Evolutionary conservation across 768 basidiomycete species (phyloP).

Genomic region (Kwoniella sp.): DNA sequence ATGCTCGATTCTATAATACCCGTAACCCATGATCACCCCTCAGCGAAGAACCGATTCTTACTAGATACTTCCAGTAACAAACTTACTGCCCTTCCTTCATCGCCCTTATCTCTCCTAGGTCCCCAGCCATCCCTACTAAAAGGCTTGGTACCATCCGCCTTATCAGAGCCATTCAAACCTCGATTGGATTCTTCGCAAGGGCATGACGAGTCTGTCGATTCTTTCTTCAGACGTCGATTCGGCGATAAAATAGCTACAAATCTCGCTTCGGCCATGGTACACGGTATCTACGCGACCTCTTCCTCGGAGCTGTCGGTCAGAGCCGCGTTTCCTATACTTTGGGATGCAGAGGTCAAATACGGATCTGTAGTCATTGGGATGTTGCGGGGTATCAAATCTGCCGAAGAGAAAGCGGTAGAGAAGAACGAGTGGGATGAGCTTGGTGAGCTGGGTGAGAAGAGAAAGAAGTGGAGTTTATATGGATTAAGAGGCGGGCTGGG

Average conservation of each 20-base stretch:
- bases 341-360: slow-evolving; percentile 67
- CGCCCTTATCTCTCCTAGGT: slow-evolving; percentile 56
- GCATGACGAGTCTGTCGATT: slow-evolving; percentile 77
- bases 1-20: slow-evolving; percentile 67
- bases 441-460: slow-evolving; percentile 69
- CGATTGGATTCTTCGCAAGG: slow-evolving; percentile 24
- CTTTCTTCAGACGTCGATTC: slow-evolving; percentile 73
- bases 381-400: slow-evolving; percentile 21
- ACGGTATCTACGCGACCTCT: slow-evolving; percentile 91
- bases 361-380: slow-evolving; percentile 73
- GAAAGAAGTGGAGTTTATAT: slow-evolving; percentile 76
- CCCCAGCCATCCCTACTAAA: slow-evolving; percentile 35
- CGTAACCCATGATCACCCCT: slow-evolving; percentile 67
- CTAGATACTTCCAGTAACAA: slow-evolving; percentile 51
- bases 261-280: slow-evolving; percentile 78
- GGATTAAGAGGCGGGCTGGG: slow-evolving; percentile 78
- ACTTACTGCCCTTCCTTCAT: slow-evolving; percentile 61
- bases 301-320: slow-evolving; percentile 72
- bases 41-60: slow-evolving; percentile 77
- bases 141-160: slow-evolving; percentile 62
- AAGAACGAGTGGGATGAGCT: slow-evolving; percentile 68
- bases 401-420: slow-evolving; percentile 30
- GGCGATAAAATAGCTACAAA: slow-evolving; percentile 70
- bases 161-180: slow-evolving; percentile 64
- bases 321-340: slow-evolving; percentile 73